Percentiles rank a stretch among this genome's conserved stretches.
phyloP scores from a whole-genome alignment of 2,329 filamentous ascomycete genomes.

The Drechslerella dactyloides region DNA sequence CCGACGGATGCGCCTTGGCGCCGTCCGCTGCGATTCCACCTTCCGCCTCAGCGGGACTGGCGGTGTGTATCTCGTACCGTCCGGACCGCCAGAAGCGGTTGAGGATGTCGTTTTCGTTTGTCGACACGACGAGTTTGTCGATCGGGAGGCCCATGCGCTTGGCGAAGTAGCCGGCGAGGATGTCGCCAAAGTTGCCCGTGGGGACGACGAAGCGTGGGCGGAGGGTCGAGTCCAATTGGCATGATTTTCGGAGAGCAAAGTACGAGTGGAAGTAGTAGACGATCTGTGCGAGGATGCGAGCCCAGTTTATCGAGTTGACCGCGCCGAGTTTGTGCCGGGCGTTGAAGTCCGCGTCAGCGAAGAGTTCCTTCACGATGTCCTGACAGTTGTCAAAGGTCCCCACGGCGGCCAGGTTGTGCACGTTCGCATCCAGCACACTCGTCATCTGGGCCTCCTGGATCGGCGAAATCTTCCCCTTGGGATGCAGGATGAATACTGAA shows the following conservation, averaged over 20 bases:
- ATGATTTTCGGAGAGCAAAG: conserved; percentile 74
- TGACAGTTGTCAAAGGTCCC: conserved; percentile 98
- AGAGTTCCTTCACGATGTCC: conserved; percentile 93
- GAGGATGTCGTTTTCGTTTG: conserved; percentile 97
- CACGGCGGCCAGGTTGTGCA: conserved; percentile 87
- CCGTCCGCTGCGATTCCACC: conserved; percentile 66
- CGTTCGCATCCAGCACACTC: conserved; percentile 85
- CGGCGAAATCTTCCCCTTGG: conserved; percentile 85
- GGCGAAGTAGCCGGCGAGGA: conserved; percentile 91
- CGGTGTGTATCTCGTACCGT: conserved; percentile 81
- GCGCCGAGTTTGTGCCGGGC: conserved; percentile 81
- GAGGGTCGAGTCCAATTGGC: conserved; percentile 59
- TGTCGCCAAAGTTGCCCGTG: conserved; percentile 95
- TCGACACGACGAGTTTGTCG: conserved; percentile 88
- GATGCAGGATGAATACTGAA: conserved; percentile 91
- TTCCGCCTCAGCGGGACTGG: conserved; percentile 65
- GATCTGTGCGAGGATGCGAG: conserved; percentile 92
- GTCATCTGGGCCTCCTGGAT: conserved; percentile 98
- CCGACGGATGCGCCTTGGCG: conserved; percentile 69
- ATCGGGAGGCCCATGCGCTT: conserved; percentile 85
- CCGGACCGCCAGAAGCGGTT: conserved; percentile 93
- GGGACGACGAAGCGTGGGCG: conserved; percentile 84
- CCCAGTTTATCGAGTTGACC: conserved; percentile 97
- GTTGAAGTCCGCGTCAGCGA: conserved; percentile 85
- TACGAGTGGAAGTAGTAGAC: conserved; percentile 97